Base-by-base conservation (phyloP, 768 basidiomycete species). In the Cubamyces lactineus region DNA sequence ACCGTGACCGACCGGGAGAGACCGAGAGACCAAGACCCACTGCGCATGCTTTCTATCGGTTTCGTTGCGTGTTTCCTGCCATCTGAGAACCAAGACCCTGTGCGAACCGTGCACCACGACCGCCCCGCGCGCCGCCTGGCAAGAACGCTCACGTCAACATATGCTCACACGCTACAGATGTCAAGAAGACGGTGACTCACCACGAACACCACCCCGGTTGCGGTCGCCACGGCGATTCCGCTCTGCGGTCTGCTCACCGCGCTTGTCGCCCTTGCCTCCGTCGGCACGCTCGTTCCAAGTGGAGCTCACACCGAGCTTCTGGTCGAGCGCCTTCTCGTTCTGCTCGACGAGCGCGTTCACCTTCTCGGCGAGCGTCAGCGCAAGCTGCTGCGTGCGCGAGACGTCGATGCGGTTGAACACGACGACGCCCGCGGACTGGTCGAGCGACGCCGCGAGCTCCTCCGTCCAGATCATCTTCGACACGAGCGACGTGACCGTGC, bases 401-500 rank as follows among this genome's bases (percentile, higher is more conserved):
- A 92, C 82, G 68, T 98, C 96, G 59, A 94, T 84, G 58, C 94
- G 88, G 72, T 98, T 94, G 81, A 98, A 95, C 48, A 96, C 88
- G 58, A 99, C 84, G 45, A 96, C 94, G 40, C 87, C 89, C 23
- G 88, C 88, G 17, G 92, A 88, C 72, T 92, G 94, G 73, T 98
- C 97, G 57, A 98, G 81, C 16, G 95, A 96, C 2, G 96, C 97
- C 1, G 90, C 82, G 12, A 99, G 80, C 71, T 98, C 95, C 70
- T 98, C 97, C 70, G 84, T 94, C 94, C 96, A 98, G 69, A 98
- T 97, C 97, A 99, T 98, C 76, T 95, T 93, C 26, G 93, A 96
- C 42, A 98, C 91, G 66, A 97, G 86, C 13, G 94, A 94, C 8
- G 89, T 94, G 4, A 98, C 93, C 4, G 87, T 79, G 43, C 89